Evolutionary conservation across 768 basidiomycete species (phyloP).

Genomic region (Boletus sp.): DNA sequence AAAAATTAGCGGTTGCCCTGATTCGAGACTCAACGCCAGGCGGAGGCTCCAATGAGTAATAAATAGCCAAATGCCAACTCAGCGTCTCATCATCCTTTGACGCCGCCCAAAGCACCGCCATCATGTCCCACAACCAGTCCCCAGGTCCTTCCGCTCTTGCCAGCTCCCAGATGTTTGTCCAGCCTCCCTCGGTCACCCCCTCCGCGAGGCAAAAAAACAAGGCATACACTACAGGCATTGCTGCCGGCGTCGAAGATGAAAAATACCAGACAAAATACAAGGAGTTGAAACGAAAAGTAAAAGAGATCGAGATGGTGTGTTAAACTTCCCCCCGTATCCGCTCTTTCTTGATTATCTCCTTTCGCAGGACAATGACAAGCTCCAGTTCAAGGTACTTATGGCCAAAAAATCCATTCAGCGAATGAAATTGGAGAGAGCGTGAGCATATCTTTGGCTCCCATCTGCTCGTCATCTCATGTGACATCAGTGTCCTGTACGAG

Average conservation of each 20-base stretch:
- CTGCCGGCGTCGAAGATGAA: slow-evolving; percentile 78
- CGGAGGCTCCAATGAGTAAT: slow-evolving; percentile 25
- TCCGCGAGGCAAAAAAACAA: slow-evolving; percentile 47
- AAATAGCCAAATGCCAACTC: slow-evolving; percentile 26
- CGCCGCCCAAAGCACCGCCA: slow-evolving; percentile 37
- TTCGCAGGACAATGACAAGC: slow-evolving; percentile 81
- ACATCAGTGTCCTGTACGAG: slow-evolving; percentile 68
- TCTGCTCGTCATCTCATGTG: slow-evolving; percentile 27
- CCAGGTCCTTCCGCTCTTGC: slow-evolving; percentile 47
- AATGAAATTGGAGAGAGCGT: slow-evolving; percentile 88
- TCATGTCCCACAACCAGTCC: slow-evolving; percentile 67
- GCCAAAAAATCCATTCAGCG: slow-evolving; percentile 81
- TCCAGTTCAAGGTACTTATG: slow-evolving; percentile 74
- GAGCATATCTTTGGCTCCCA: slow-evolving; percentile 36
- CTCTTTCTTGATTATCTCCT: slow-evolving; percentile 3
- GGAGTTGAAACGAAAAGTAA: slow-evolving; percentile 83
- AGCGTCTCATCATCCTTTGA: slow-evolving; percentile 34
- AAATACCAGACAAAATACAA: slow-evolving; percentile 88
- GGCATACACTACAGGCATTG: slow-evolving; percentile 55
- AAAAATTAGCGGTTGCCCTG: slow-evolving; percentile 10
- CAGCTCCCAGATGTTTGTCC: slow-evolving; percentile 35
- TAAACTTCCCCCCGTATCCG: neutral
- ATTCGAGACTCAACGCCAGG: slow-evolving; percentile 29
- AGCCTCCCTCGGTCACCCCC: slow-evolving; percentile 26
- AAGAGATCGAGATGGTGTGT: slow-evolving; percentile 78